phyloP scores from a whole-genome alignment of 2,329 filamentous ascomycete species.

The Didymella pinodella region DNA sequence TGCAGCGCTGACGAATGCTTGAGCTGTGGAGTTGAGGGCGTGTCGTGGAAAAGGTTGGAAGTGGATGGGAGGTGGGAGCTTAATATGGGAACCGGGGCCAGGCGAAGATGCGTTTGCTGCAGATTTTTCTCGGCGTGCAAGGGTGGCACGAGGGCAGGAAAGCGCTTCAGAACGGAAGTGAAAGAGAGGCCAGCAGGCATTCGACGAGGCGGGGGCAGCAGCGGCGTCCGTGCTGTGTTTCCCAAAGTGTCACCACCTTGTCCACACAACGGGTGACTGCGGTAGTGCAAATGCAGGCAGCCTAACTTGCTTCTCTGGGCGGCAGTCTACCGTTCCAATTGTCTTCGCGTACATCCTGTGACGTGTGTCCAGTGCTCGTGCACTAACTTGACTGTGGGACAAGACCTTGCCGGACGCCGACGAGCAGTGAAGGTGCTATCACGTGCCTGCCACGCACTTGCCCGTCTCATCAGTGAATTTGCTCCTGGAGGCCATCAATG shows the following conservation, averaged over 20 bases:
- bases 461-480: background rate
- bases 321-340: slow-evolving; percentile 3
- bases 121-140: slow-evolving; percentile 11
- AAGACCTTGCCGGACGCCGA: background rate
- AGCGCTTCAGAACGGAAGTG: slow-evolving; percentile 22
- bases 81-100: slow-evolving; percentile 27
- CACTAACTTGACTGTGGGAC: slow-evolving; percentile 6
- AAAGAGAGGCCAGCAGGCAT: slow-evolving; percentile 23
- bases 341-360: background rate
- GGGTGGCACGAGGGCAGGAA: slow-evolving; percentile 18
- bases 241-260: slow-evolving; percentile 25
- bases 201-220: slow-evolving; percentile 4
- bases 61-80: slow-evolving; percentile 15
- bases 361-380: background rate
- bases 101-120: slow-evolving; percentile 23
- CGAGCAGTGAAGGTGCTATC: slow-evolving; percentile 25
- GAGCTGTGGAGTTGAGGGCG: slow-evolving; percentile 23
- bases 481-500: background rate
- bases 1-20: slow-evolving; percentile 32
- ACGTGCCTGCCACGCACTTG: slow-evolving; percentile 19
- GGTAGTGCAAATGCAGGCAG: slow-evolving; percentile 28
- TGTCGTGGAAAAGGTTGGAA: slow-evolving; percentile 22
- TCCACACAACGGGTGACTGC: slow-evolving; percentile 21
- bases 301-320: slow-evolving; percentile 17
- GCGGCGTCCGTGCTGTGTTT: slow-evolving; percentile 17